Base-by-base conservation (phyloP, 2,329 filamentous ascomycete species). In the Teratosphaeria viscida region DNA sequence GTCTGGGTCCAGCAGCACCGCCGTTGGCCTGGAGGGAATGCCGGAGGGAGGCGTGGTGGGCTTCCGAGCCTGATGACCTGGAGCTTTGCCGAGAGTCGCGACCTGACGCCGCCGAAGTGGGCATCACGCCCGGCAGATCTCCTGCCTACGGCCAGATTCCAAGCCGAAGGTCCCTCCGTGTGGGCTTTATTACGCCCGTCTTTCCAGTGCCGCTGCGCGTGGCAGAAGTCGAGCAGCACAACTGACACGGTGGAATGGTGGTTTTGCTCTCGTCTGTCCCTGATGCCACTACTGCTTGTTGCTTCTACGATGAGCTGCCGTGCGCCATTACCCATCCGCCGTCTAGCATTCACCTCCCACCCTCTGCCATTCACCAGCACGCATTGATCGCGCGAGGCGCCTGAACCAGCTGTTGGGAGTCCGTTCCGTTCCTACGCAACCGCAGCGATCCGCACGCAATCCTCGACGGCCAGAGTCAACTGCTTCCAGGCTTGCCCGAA, bases 51-150 rank as follows among this genome's bases (percentile, higher is more conserved):
- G 56, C 61, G n/a, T 59, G 53, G 57, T 67, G 58, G 52, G 59
- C 43, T 19, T 49, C 43, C 16, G 19, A 49, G 23, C 59, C 56
- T 14, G 61, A 59, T 32, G 54, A 57, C 53, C 57, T 63, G 49
- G 63, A 66, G 55, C 62, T 57, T 58, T 62, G 61, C 43, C 62
- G 60, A 53, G 62, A 63, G 19, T 65, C 62, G 39, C 60, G 57
- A 52, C 59, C 63, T 32, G 62, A 59, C 52, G 52, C 59, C 32
- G 43, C 8, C 11, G 61, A 55, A 32, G 61, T 59, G 60, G 63
- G 63, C 63, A 65, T 65, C 54, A 59, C 59, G 59, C 27, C 32
- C 37, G 43, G 12, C 16, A 32, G 29, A 29, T 29, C 19, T 49
- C 43, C 43, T 23, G 19, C 43, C n/a, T 39, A 3, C 11, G 16